These are phyloP conservation scores for Diddensiella santjacobensis DNA, from an alignment of 805 yeast species.

Conservation along the genomic window DNA sequence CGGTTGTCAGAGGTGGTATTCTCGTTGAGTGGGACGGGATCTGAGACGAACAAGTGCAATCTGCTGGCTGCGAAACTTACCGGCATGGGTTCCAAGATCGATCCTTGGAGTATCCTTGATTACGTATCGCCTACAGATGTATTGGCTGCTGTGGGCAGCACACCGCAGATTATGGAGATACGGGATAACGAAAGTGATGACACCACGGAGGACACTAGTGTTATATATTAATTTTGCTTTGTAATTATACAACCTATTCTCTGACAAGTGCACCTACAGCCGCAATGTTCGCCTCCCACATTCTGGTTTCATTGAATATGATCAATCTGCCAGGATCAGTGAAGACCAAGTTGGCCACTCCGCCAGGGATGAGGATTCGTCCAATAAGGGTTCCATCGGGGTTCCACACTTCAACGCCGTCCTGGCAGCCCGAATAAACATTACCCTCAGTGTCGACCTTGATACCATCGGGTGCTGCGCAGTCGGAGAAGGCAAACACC, in stretches of 20 bases:
- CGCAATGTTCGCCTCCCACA: slow-evolving; percentile 19
- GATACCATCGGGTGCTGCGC: slow-evolving; percentile 32
- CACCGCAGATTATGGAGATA: background rate
- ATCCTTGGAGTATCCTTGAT: background rate
- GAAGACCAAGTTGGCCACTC: slow-evolving; percentile 29
- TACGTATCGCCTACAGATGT: background rate
- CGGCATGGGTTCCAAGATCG: background rate
- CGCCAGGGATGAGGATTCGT: slow-evolving; percentile 26
- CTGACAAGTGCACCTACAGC: slow-evolving; percentile 20
- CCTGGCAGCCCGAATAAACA: slow-evolving; percentile 30
- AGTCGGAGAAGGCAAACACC: slow-evolving; percentile 28
- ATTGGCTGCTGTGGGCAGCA: background rate
- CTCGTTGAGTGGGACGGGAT: background rate
- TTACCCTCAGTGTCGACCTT: slow-evolving; percentile 27
- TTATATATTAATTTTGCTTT: background rate
- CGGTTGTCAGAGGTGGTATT: background rate
- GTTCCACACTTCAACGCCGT: slow-evolving; percentile 32
- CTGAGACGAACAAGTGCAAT: background rate
- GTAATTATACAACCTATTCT: too few relatives aligned
- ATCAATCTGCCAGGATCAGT: slow-evolving; percentile 26
- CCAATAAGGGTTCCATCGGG: slow-evolving; percentile 27
- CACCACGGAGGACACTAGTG: background rate
- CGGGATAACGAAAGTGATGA: background rate
- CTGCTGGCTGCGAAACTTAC: background rate
- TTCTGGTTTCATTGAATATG: slow-evolving; percentile 25